Evolutionary conservation across 805 yeast genomes (phyloP).

Genomic region (Ogataea paraovalis): DNA sequence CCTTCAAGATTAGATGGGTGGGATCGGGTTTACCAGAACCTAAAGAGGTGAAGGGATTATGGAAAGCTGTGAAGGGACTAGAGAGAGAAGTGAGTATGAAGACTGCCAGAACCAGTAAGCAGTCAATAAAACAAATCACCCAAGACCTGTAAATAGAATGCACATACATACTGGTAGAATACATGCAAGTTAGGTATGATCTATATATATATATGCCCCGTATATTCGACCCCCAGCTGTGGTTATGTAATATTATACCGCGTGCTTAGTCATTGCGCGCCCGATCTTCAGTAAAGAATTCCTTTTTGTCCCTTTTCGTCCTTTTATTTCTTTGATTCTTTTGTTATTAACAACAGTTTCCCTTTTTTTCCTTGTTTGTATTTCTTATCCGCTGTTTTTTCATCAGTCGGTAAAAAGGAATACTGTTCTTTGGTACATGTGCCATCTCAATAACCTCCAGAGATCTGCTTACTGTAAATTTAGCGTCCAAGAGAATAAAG

Average conservation of each 20-base stretch:
- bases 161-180: too few species aligned
- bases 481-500: background rate
- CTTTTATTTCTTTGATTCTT: too few species aligned
- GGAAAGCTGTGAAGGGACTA: slow-evolving; percentile 63
- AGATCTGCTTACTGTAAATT: background rate
- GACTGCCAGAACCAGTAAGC: slow-evolving; percentile 3
- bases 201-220: too few species aligned
- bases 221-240: too few species aligned
- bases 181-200: too few species aligned
- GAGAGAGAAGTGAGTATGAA: slow-evolving; percentile 39
- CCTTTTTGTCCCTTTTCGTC: too few species aligned
- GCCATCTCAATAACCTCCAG: background rate
- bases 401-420: too few species aligned
- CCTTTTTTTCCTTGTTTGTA: background rate
- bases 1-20: slow-evolving; percentile 84
- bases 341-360: too few species aligned
- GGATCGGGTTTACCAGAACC: slow-evolving; percentile 76
- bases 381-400: too few species aligned
- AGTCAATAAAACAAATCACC: background rate
- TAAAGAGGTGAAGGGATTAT: slow-evolving; percentile 58
- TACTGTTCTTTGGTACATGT: background rate
- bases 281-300: too few species aligned
- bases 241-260: too few species aligned
- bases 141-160: slow-evolving; percentile 10
- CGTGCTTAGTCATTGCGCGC: too few species aligned